Evolutionary conservation across 768 basidiomycete genomes (phyloP), one percentile per base, ranked within the genome.

Genomic region (Lactarius vividus): DNA sequence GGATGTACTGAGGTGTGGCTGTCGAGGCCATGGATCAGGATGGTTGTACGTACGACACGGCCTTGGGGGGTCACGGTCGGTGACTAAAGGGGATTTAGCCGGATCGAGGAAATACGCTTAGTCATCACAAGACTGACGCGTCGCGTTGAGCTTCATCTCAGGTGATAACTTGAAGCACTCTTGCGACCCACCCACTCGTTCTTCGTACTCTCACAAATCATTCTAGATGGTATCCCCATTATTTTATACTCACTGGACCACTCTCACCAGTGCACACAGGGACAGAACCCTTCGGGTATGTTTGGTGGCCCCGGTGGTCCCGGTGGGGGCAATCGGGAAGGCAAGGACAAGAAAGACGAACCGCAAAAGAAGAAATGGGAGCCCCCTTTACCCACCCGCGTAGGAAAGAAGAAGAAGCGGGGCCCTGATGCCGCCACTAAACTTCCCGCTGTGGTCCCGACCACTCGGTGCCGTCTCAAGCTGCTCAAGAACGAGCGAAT

Each of bases 401-500:
- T 98, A 40, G 96, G 96, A 57, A 97, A 96, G 85, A 96, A 94
- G 86, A 98, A 95, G 82, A 86, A 82, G 66, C 85, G 88, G 66
- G 96, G 96, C n/a, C 96, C 96, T 6, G 88, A 93, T 63, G 82
- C 94, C 2, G 86, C 94, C 2, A 89, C 90, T 44, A 96, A 96
- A 75, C 87, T 99, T 3, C 96, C 96, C 23, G 82, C 94, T 13
- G 91, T 99, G 8, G 94, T 83, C 75, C 97, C 97, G 10, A 96
- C 92, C 31, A 97, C 95, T 23, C 88, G 97, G 62, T 99, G 96
- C 80, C 89, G 92, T 66, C 85, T 99, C 59, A 94, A 94, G 73
- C 84, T 98, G 62, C 85, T 98, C 66, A 98, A 98, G 84, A 85
- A 89, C 83, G 96, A 99, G 76, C 90, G 97, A 67, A 97, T 98